Evolutionary conservation across 148 eudicot genomes (phyloP), one percentile per base, ranked within the genome.

Genomic region (Cornus controversa): DNA sequence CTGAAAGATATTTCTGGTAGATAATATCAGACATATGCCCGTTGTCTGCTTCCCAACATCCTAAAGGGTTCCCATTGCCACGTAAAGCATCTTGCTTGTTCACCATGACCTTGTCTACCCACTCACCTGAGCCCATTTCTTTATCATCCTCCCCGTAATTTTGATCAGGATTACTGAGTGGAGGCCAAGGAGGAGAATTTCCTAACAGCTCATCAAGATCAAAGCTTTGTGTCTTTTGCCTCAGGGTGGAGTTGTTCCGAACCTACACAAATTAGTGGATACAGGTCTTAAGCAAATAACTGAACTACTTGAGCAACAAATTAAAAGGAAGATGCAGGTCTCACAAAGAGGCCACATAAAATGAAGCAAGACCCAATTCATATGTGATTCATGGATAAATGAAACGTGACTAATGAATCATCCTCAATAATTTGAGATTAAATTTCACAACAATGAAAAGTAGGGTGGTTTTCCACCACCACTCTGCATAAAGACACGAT

Each of bases 41-140:
- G 67, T 82, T 91, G 40, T 83, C 88, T 42, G 91, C 73, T 74
- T 84, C 90, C 91, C 91, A 88, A 64, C 87, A 80, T 72, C 80
- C 84, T 28, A 82, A 64, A 72, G 84, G 85, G 72, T 80, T 86
- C 54, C 63, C 85, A 70, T 78, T 57, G 85, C 91, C 88, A 10
- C 85, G 73, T 67, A 77, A 26, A 57, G 89, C 79, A 73, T 92
- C 99, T 86, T 85, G 94, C 84, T 91, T 93, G 89, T 96, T 96
- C 66, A 96, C 97, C 99, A 96, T 92, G 78, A 93, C 94, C 82
- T 96, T 96, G 80, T 96, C 99, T 20, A 96, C 98, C 99, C 99
- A 96, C 72, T 92, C 99, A 45, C 96, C 96, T 5, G 96, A 83
- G 77, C 81, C 90, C n/a, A 80, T 74, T 65, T 93, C 99, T 87